Evolutionary conservation across 257 asterid species (phyloP).

Genomic region (Capsicum baccatum): DNA sequence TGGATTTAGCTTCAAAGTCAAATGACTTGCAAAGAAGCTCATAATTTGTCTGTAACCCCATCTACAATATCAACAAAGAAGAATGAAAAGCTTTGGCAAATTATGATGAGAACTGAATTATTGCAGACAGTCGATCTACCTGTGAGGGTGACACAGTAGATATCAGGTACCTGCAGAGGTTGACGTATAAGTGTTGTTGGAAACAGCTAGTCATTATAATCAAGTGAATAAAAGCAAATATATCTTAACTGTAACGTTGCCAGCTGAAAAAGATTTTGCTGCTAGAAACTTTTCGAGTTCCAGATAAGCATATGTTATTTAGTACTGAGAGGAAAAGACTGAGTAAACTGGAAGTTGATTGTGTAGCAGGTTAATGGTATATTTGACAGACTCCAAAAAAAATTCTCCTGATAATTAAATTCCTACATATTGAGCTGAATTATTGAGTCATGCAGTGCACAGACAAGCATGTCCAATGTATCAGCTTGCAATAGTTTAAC

Average conservation of each 20-base stretch:
- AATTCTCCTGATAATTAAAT: neutral
- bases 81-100: neutral
- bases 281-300: neutral
- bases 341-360: neutral
- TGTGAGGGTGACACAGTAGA: slow-evolving; percentile 88
- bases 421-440: neutral
- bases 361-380: neutral
- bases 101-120: neutral
- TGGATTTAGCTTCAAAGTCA: slow-evolving; percentile 59
- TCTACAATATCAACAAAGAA: slow-evolving; percentile 43
- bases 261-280: neutral
- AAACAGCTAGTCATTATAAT: neutral
- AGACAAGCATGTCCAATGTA: neutral
- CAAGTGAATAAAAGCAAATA: neutral
- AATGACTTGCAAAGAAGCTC: slow-evolving; percentile 80
- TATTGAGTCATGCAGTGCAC: neutral
- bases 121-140: slow-evolving; percentile 41
- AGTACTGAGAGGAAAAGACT: slow-evolving; percentile 8
- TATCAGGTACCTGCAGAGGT: slow-evolving; percentile 63
- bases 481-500: neutral
- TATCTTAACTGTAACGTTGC: neutral
- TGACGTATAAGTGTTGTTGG: slow-evolving; percentile 21
- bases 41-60: slow-evolving; percentile 65
- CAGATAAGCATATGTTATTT: neutral
- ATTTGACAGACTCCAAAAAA: neutral